A percentile compares a stretch with the other conserved stretches of the same genome.
Evolutionary conservation across 768 basidiomycete species (phyloP).

Genomic region (Suillus weaverae): DNA sequence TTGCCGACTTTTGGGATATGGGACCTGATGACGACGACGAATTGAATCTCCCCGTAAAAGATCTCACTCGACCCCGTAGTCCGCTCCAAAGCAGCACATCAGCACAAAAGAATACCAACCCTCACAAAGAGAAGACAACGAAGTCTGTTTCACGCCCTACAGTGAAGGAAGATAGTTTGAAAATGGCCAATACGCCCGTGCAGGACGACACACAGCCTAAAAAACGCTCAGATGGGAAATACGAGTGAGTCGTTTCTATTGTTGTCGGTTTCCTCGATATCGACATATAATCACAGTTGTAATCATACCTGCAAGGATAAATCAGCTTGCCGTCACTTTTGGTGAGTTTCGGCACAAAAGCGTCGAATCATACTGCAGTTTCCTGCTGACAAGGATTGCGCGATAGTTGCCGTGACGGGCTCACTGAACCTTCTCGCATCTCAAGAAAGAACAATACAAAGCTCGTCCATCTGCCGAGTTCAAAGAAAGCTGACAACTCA

Average conservation of each 20-base stretch:
- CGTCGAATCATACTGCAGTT: neutral
- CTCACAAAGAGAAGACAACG: neutral
- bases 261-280: neutral
- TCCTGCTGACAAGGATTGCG: constrained; percentile 8
- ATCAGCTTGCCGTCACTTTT: constrained; percentile 69
- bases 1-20: constrained; percentile 66
- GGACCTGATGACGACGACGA: constrained; percentile 33
- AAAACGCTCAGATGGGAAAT: constrained; percentile 62
- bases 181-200: too few relatives aligned
- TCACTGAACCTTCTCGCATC: constrained; percentile 48
- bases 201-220: constrained; percentile 21
- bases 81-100: neutral
- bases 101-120: neutral
- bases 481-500: neutral
- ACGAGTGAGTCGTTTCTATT: constrained; percentile 43
- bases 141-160: neutral
- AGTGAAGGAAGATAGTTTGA: neutral
- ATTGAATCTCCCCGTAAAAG: constrained; percentile 25
- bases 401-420: constrained; percentile 73
- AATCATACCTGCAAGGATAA: constrained; percentile 84
- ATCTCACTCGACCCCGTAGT: constrained; percentile 34
- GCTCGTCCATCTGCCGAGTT: neutral
- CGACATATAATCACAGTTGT: constrained; percentile 48
- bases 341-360: constrained; percentile 43
- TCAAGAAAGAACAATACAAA: constrained; percentile 34